phyloP scores from a whole-genome alignment of 2,329 filamentous ascomycete species.

The Sarocladium strictum region DNA sequence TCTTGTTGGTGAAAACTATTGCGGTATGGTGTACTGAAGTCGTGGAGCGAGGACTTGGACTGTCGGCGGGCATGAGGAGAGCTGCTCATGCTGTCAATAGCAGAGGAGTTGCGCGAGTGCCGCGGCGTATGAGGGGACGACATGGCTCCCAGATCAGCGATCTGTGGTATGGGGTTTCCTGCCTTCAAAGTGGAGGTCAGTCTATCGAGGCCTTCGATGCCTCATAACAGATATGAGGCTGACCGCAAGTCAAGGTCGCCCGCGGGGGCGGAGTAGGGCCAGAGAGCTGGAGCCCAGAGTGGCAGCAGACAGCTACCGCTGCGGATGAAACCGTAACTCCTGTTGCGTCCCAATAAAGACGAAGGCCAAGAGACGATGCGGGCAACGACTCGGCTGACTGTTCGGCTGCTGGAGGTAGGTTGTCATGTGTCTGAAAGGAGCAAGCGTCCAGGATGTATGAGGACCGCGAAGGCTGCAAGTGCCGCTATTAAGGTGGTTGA shows the following conservation, averaged over 20 bases:
- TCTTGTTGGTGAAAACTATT: conserved; percentile 45
- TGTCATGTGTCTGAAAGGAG: too few species aligned
- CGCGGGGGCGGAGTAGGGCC: not conserved
- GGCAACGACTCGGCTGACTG: too few species aligned
- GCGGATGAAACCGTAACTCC: too few species aligned
- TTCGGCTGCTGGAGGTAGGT: too few species aligned
- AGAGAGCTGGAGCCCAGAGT: too few species aligned
- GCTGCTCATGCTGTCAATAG: conserved; percentile 41
- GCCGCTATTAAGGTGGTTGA: too few species aligned
- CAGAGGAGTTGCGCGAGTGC: conserved; percentile 54
- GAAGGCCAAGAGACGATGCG: too few species aligned
- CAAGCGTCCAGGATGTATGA: too few species aligned
- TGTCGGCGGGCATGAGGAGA: conserved; percentile 42
- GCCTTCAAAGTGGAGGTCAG: not conserved
- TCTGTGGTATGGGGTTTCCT: not conserved
- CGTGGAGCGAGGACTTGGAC: conserved; percentile 46
- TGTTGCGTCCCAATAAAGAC: too few species aligned
- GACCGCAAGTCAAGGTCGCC: not conserved
- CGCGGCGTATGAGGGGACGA: conserved; percentile 48
- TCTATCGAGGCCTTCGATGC: not conserved
- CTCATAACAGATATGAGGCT: not conserved
- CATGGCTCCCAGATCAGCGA: conserved; percentile 21
- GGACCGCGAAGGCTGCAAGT: too few species aligned
- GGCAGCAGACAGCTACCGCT: too few species aligned
- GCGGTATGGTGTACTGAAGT: conserved; percentile 41